Conservation (phyloP, 441 rosid genomes). For the Eutrema salsugineum region DNA sequence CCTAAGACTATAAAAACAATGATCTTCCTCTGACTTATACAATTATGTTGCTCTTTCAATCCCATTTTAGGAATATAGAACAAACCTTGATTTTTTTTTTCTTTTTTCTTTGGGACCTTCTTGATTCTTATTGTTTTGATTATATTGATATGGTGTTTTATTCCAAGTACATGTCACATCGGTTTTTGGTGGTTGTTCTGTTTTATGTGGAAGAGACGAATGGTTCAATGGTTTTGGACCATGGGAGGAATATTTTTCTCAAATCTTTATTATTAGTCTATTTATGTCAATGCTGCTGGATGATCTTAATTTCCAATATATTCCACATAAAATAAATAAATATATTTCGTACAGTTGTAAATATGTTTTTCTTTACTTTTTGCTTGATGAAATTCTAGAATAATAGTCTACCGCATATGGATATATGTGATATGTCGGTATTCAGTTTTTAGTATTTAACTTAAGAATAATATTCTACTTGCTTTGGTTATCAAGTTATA, state of each 20-base stretch:
- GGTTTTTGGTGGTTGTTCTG: conserved; percentile 22
- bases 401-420: not conserved
- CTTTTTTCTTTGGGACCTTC: not conserved
- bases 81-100: not conserved
- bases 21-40: conserved; percentile 38
- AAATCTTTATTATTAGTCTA: not conserved
- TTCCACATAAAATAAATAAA: not conserved
- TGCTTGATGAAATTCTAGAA: not conserved
- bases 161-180: conserved; percentile 3
- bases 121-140: not conserved
- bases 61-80: conserved; percentile 28
- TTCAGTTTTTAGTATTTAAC: not conserved
- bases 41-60: conserved; percentile 17
- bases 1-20: conserved; percentile 45
- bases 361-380: not conserved
- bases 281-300: conserved; percentile 6
- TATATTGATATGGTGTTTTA: conserved; percentile 12
- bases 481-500: not conserved
- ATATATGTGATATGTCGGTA: no score
- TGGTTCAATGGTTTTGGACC: conserved; percentile 32
- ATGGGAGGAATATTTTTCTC: not conserved
- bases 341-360: not conserved
- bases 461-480: not conserved
- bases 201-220: conserved; percentile 24
- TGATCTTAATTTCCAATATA: not conserved